Base-by-base conservation (phyloP, 1,284 basidiomycete genomes). In the Apiotrichum porosum region DNA sequence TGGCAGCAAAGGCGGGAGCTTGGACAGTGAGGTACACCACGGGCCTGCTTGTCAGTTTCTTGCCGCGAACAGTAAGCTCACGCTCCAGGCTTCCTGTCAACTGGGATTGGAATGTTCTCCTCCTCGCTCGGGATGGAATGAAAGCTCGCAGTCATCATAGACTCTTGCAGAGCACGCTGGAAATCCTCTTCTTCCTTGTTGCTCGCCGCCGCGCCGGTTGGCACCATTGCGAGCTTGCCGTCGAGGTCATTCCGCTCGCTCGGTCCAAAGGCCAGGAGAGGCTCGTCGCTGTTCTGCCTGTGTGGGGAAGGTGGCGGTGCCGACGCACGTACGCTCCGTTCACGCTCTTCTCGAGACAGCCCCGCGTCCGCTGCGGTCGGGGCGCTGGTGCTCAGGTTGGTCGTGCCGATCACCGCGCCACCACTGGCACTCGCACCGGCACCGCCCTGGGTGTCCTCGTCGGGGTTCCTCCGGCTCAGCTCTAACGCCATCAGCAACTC, bases 61-160 rank as follows among this genome's bases (percentile, higher is more conserved):
- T 1, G 6, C 5, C 2, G 10, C 4, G 3, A 21, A 30, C 1
- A 3, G 13, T 15, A 10, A 12, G 61, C 68, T 57, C 46, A 70
- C 65, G 65, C 62, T 53, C 60, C 62, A 3, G 51, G 48, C 23
- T 49, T 32, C 6, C 63, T 31, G 15, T 45, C 41, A 1, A 30
- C 35, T 2, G 56, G 52, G 4, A 43, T 40, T 12, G 65, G 61
- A 15, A 51, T 51, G 6, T 58, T 47, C 9, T 42, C 38, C 2
- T 30, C 12, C 4, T 30, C 35, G 47, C 18, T 13, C 52, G 58
- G 26, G 51, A 60, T 23, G 49, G 62, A 66, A 47, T 69, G 68
- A 39, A 69, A 67, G 24, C 59, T 63, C 1, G 69, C 69, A 0
- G 66, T 69, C 69, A 71, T 71, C 42, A 71, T 61, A 0, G 64